Evolutionary conservation across 768 basidiomycete species (phyloP), one percentile per base, ranked within the genome.

Genomic region (Suillus spraguei): DNA sequence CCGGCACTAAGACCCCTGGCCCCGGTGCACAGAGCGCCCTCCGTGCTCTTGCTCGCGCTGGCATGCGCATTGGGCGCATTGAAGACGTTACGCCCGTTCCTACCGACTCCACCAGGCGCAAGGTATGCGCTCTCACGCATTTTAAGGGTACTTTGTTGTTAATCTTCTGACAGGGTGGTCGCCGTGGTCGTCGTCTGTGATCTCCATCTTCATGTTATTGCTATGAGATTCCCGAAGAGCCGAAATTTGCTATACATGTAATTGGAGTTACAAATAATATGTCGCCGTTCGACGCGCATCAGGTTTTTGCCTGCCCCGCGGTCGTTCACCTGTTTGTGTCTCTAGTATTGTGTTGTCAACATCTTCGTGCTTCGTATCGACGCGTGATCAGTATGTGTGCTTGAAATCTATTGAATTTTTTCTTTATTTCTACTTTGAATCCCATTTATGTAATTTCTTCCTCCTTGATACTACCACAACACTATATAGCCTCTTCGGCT

Each of bases 31-130:
- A 99, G 84, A 92, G 92, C 70, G 97, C 97, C 49, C 91, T 99
- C 73, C 94, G 97, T 80, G 97, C 96, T 60, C 90, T 99, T 63
- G 97, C 97, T 71, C 95, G 97, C 81, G 90, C 97, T 63, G 97
- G 97, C 60, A 97, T 99, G 95, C 84, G 91, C 68, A 98, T 99
- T 69, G 97, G 97, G 63, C 86, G 97, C 68, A 99, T 99, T 71
- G 97, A 98, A 81, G 97, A 99, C 72, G 96, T 98, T 59, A 99
- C 97, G 46, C 97, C 97, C 67, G 87, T 97, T 64, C 97, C 97
- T 60, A 96, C 96, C 54, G 97, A 99, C 78, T 95, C 90, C 64
- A 99, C 97, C 70, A 86, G 97, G 74, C 87, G 96, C 80, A 99
- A 99, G 92, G 94, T 94, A 65, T 81, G 76, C 47, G 6, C 35